Percentiles rank a stretch among this genome's conserved stretches.
Evolutionary conservation across 352 stramenopile genomes (phyloP).

Genomic region (Globisporangium spiculum): DNA sequence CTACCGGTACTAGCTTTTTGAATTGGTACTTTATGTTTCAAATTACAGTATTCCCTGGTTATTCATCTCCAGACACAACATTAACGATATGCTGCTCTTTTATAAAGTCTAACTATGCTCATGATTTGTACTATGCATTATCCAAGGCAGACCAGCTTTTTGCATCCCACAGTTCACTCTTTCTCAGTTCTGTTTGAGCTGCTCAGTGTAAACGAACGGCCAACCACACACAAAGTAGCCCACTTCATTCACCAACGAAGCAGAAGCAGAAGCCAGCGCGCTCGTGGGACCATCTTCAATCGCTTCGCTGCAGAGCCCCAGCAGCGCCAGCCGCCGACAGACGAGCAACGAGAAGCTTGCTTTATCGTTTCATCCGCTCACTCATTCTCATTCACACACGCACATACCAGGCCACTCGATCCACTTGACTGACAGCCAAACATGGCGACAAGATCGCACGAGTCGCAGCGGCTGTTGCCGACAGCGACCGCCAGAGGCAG

Average conservation of each 20-base stretch:
- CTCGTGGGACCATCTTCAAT: slow-evolving; percentile 4
- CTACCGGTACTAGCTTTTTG: background rate
- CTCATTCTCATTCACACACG: background rate
- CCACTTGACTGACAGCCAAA: background rate
- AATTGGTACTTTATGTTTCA: too few relatives aligned
- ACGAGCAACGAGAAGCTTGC: too few relatives aligned
- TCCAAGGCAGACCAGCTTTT: background rate
- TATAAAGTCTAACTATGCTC: background rate
- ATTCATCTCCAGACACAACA: background rate
- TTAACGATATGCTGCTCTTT: background rate
- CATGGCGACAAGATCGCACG: slow-evolving; percentile 13
- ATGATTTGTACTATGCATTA: background rate
- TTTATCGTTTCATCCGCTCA: background rate
- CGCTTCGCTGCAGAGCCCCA: background rate
- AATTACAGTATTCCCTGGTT: background rate
- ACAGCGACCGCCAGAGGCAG: background rate
- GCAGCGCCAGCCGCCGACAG: background rate
- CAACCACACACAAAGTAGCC: background rate
- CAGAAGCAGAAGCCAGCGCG: background rate
- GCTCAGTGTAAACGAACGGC: slow-evolving; percentile 18
- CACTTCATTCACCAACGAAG: background rate
- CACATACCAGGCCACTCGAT: background rate
- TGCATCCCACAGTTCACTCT: slow-evolving; percentile 4
- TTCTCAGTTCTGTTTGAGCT: slow-evolving; percentile 6
- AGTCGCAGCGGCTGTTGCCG: slow-evolving; percentile 12